Conservation (phyloP, 2,329 filamentous ascomycete species). For the Pyrenophora graminea region DNA sequence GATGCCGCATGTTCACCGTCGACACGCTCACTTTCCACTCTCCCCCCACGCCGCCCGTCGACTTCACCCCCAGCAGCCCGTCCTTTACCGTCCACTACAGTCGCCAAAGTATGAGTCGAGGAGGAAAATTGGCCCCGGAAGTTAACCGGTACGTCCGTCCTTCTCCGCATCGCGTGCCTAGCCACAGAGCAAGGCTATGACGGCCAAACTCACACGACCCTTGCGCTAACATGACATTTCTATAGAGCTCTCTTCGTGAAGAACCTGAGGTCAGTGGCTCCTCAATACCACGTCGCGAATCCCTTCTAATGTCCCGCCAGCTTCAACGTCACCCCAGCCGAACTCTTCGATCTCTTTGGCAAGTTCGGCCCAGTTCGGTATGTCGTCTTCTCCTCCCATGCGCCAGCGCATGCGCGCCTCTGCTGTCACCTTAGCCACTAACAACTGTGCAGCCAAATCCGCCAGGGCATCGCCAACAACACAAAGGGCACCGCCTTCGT, state of each 20-base stretch:
- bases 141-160: conserved; percentile 81
- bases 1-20: conserved; percentile 16
- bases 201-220: conserved; percentile 32
- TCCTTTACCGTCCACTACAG: conserved; percentile 26
- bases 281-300: not conserved
- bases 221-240: conserved; percentile 35
- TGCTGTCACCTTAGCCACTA: conserved; percentile 15
- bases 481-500: conserved; percentile 99
- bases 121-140: conserved; percentile 97
- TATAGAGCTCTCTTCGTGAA: conserved; percentile 98
- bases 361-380: conserved; percentile 96
- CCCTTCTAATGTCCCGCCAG: conserved; percentile 52
- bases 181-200: conserved; percentile 21
- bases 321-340: conserved; percentile 98
- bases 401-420: conserved; percentile 4
- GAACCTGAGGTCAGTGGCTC: conserved; percentile 79
- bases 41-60: conserved; percentile 15
- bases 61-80: conserved; percentile 27
- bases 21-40: conserved; percentile 6
- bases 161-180: conserved; percentile 20
- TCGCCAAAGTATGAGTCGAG: conserved; percentile 83
- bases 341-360: conserved; percentile 97
- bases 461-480: conserved; percentile 94
- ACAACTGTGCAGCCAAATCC: conserved; percentile 76
- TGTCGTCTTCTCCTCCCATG: conserved; percentile 41